Conservation (phyloP, 345 rosid species). For the Turnera subulata region DNA sequence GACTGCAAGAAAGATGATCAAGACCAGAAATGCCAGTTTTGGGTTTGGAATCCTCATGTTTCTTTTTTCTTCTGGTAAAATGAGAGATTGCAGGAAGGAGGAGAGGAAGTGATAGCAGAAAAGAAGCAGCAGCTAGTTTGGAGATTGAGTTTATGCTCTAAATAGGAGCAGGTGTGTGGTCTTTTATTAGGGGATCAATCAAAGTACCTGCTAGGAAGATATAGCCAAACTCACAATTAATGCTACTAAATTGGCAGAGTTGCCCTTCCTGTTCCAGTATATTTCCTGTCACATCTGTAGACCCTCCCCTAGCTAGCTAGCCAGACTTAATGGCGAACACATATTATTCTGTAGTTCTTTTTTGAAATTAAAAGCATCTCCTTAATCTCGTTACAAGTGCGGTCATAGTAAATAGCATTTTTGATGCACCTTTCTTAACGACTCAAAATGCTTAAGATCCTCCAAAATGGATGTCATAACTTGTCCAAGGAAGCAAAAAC, state of each 20-base stretch:
- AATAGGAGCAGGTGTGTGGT: background rate
- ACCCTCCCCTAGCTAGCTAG: background rate
- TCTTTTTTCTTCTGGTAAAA: too few species aligned
- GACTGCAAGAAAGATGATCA: slow-evolving; percentile 16
- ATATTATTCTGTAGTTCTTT: too few species aligned
- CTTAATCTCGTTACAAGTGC: too few species aligned
- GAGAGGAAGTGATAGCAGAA: background rate
- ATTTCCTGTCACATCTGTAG: background rate
- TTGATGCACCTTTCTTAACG: too few species aligned
- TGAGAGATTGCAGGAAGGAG: background rate
- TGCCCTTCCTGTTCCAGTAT: background rate
- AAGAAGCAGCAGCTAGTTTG: background rate
- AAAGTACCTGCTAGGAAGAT: slow-evolving; percentile 5
- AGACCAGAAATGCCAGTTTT: slow-evolving; percentile 7
- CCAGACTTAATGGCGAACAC: background rate
- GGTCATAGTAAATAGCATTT: too few species aligned
- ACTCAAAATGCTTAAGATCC: too few species aligned
- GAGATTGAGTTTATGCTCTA: background rate
- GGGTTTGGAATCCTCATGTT: slow-evolving; percentile 19
- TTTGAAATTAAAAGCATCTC: too few species aligned
- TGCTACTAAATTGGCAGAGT: background rate
- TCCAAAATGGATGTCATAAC: background rate
- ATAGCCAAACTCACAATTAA: slow-evolving; percentile 16
- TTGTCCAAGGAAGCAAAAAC: background rate
- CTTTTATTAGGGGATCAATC: slow-evolving; percentile 12